These are phyloP conservation scores for Tolypocladium sp. DNA, from an alignment of 2,329 filamentous ascomycete genomes.

Conservation along the genomic window DNA sequence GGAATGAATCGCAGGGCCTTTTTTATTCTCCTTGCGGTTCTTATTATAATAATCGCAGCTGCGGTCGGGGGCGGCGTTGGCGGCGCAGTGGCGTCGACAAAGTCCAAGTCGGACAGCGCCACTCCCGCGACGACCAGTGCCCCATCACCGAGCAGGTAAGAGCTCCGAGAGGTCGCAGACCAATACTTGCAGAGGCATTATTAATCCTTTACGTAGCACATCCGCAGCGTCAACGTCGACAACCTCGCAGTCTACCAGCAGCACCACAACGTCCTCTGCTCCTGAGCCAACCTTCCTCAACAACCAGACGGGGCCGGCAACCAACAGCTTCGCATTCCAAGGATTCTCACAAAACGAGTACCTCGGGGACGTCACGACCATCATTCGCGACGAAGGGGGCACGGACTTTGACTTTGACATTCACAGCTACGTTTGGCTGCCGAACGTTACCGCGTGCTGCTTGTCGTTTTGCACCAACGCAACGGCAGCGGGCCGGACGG, in stretches of 20 bases:
- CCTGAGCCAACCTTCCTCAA: constrained; percentile 10
- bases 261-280: background rate
- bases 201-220: background rate
- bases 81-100: constrained; percentile 6
- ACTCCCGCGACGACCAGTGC: background rate
- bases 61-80: constrained; percentile 10
- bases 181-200: background rate
- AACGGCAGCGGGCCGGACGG: constrained; percentile 8
- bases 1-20: constrained; percentile 7
- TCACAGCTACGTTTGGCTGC: constrained; percentile 12
- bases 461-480: constrained; percentile 13
- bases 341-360: constrained; percentile 16
- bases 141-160: background rate
- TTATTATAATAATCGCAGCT: constrained; percentile 7
- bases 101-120: background rate
- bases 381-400: constrained; percentile 14
- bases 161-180: no score
- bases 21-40: constrained; percentile 6
- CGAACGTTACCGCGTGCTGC: constrained; percentile 12
- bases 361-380: constrained; percentile 10
- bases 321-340: constrained; percentile 18
- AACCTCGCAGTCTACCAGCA: background rate
- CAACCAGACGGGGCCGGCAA: constrained; percentile 10
- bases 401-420: constrained; percentile 10
- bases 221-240: background rate